Conservation (phyloP, 208 protist species). For the Trypanosoma platydactyli region DNA sequence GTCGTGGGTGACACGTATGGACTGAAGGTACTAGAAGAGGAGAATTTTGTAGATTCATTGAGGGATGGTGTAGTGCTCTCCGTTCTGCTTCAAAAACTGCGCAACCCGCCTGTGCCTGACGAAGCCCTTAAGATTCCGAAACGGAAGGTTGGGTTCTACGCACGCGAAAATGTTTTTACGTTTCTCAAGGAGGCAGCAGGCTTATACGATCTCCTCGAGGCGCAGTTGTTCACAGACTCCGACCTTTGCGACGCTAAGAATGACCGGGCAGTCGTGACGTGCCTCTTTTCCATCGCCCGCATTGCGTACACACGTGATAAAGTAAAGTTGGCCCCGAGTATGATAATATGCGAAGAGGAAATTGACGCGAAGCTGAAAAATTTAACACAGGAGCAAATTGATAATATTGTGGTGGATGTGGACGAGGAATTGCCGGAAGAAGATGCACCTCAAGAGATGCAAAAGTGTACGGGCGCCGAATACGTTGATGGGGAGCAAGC, state of each 20-base stretch:
- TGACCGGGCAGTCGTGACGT: conserved; percentile 76
- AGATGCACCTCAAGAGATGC: background rate
- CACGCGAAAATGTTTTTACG: conserved; percentile 69
- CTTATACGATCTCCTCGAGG: conserved; percentile 49
- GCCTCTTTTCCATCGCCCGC: conserved; percentile 66
- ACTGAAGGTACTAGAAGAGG: conserved; percentile 26
- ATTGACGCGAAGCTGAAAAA: conserved; percentile 37
- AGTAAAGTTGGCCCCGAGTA: conserved; percentile 36
- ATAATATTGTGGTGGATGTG: conserved; percentile 35
- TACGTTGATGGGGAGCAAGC: too few species aligned
- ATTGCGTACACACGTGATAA: conserved; percentile 49
- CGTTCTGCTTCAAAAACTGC: conserved; percentile 72
- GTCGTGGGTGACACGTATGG: conserved; percentile 57
- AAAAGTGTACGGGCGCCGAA: background rate
- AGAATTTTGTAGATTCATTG: conserved; percentile 68
- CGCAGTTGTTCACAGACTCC: conserved; percentile 70
- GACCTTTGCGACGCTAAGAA: conserved; percentile 77
- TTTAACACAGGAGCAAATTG: conserved; percentile 38
- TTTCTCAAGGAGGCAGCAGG: conserved; percentile 48
- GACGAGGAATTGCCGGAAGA: conserved; percentile 17
- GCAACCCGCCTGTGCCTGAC: conserved; percentile 46
- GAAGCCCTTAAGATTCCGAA: conserved; percentile 53
- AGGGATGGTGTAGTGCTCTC: conserved; percentile 64
- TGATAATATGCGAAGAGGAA: conserved; percentile 65
- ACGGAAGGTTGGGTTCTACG: conserved; percentile 63